phyloP scores from a whole-genome alignment of 805 yeast genomes.

The Saturnispora zaruensis region DNA sequence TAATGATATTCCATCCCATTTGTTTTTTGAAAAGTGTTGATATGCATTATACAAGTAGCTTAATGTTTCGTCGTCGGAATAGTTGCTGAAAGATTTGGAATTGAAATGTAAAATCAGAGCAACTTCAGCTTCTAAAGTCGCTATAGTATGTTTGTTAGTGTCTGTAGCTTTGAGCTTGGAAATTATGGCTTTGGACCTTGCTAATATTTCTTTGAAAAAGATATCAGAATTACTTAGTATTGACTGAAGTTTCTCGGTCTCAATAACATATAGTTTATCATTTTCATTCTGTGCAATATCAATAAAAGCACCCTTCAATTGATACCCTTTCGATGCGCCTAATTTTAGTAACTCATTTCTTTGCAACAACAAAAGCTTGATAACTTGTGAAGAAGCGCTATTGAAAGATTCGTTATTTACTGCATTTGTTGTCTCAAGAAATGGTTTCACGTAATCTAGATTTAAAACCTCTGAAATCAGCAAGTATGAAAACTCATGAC shows the following conservation, averaged over 20 bases:
- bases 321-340: conserved; percentile 26
- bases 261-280: conserved; percentile 8
- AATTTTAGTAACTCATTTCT: conserved; percentile 35
- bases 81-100: not conserved
- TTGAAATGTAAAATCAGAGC: conserved; percentile 58
- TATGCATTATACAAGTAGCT: conserved; percentile 60
- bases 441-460: not conserved
- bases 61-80: conserved; percentile 43
- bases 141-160: conserved; percentile 55
- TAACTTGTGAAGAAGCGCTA: conserved; percentile 22
- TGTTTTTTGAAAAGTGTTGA: conserved; percentile 53
- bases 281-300: conserved; percentile 1
- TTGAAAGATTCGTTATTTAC: not conserved
- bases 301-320: conserved; percentile 25
- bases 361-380: conserved; percentile 41
- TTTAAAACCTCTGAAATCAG: conserved; percentile 34
- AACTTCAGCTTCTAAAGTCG: conserved; percentile 67
- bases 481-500: conserved; percentile 35
- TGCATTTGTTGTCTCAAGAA: not conserved
- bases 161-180: conserved; percentile 42
- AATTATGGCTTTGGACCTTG: conserved; percentile 48
- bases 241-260: conserved; percentile 15
- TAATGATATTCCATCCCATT: conserved; percentile 70
- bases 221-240: conserved; percentile 27
- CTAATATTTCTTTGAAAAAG: conserved; percentile 38